phyloP scores from a whole-genome alignment of 441 rosid genomes.

The Mallotus repandus region DNA sequence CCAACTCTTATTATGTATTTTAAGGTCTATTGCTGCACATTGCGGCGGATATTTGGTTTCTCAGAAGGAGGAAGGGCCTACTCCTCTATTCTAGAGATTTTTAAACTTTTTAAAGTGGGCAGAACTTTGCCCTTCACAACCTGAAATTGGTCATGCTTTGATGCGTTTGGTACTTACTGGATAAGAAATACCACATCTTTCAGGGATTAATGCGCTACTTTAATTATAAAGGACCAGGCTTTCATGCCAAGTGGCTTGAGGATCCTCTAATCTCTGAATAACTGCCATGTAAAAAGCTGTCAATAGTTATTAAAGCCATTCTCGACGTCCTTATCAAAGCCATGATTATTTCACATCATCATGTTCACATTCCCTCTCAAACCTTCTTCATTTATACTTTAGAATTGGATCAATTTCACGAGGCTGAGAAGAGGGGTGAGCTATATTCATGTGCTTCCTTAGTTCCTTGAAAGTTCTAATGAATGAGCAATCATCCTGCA shows the following conservation, averaged over 20 bases:
- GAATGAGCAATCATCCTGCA: conserved; percentile 86
- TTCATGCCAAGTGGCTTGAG: too few species aligned
- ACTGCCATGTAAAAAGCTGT: too few species aligned
- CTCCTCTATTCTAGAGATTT: conserved; percentile 76
- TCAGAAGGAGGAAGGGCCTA: conserved; percentile 91
- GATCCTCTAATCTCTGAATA: too few species aligned
- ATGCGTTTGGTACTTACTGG: too few species aligned
- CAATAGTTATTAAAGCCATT: too few species aligned
- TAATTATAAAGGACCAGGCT: too few species aligned
- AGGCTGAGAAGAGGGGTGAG: conserved; percentile 78
- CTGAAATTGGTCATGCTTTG: conserved; percentile 44
- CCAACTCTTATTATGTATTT: conserved; percentile 23
- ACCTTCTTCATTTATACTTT: conserved; percentile 85
- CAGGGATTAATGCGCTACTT: too few species aligned
- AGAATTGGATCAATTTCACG: conserved; percentile 74
- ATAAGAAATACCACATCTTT: too few species aligned
- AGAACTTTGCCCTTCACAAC: conserved; percentile 97
- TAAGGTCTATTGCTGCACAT: conserved; percentile 95
- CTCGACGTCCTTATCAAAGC: too few species aligned
- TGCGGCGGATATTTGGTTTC: conserved; percentile 98
- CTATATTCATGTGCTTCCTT: conserved; percentile 82
- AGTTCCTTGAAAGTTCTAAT: conserved; percentile 80
- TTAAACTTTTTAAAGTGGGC: conserved; percentile 99
- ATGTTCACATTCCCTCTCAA: conserved; percentile 71
- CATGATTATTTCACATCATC: conserved; percentile 44